Evolutionary conservation across 768 basidiomycete species (phyloP).

Genomic region (Mycena maculata): DNA sequence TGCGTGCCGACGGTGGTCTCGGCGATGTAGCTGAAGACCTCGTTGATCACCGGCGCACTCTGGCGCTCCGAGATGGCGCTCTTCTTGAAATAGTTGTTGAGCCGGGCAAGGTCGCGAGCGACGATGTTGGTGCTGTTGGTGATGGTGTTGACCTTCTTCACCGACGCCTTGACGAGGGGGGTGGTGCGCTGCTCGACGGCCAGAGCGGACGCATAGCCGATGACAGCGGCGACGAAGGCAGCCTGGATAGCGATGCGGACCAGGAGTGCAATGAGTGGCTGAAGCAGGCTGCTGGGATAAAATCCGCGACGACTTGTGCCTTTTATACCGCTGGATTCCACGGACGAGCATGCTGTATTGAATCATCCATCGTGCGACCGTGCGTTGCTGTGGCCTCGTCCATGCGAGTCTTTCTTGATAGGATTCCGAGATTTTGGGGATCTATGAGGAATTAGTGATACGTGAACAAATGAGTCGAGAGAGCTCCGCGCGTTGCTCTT

Average conservation of each 20-base stretch:
- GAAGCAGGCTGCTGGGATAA: conserved; percentile 1
- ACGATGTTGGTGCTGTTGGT: conserved; percentile 6
- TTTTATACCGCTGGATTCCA: no score
- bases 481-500: no score
- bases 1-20: conserved; percentile 3
- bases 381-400: no score
- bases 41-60: neutral
- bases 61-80: neutral
- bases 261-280: neutral
- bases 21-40: conserved; percentile 4
- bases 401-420: no score
- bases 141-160: conserved; percentile 8
- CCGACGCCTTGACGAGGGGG: neutral
- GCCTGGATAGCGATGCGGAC: conserved; percentile 8
- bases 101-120: conserved; percentile 6
- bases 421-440: no score
- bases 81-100: conserved; percentile 9
- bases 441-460: no score
- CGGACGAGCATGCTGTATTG: no score
- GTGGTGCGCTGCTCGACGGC: conserved; percentile 2
- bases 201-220: conserved; percentile 1
- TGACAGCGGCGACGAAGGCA: conserved; percentile 1
- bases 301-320: neutral
- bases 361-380: no score
- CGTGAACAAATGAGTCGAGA: no score